Evolutionary conservation across 164 flowering plant genomes (phyloP).

Genomic region (Litsea cubeba): DNA sequence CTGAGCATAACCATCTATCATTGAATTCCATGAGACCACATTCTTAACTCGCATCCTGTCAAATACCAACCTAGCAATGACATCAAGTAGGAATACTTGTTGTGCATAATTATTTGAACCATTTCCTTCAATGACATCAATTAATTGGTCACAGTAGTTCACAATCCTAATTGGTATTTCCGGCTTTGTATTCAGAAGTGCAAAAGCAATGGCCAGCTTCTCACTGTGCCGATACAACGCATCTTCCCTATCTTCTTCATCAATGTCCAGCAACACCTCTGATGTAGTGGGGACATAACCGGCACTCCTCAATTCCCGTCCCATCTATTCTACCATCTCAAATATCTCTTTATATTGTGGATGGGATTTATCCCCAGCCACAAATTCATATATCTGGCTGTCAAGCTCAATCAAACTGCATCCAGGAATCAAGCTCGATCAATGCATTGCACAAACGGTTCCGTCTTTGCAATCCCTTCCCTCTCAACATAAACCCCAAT

Average conservation of each 20-base stretch:
- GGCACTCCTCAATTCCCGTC: conserved; percentile 9
- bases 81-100: no score
- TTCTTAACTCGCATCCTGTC: no score
- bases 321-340: conserved; percentile 19
- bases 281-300: conserved; percentile 12
- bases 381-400: conserved; percentile 12
- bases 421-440: conserved; percentile 17
- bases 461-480: conserved; percentile 5
- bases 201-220: conserved; percentile 18
- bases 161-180: conserved; percentile 16
- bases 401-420: conserved; percentile 16
- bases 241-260: conserved; percentile 20
- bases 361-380: conserved; percentile 14
- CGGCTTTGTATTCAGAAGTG: conserved; percentile 11
- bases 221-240: conserved; percentile 15
- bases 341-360: conserved; percentile 11
- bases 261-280: conserved; percentile 19
- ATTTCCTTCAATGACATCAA: no score
- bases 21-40: no score
- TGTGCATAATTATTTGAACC: no score
- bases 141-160: no score
- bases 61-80: no score
- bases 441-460: conserved; percentile 13
- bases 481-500: conserved; percentile 17
- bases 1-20: no score